Evolutionary conservation across 2,329 filamentous ascomycete genomes (phyloP), one percentile per base, ranked within the genome.

Genomic region (Davidsoniella virescens): DNA sequence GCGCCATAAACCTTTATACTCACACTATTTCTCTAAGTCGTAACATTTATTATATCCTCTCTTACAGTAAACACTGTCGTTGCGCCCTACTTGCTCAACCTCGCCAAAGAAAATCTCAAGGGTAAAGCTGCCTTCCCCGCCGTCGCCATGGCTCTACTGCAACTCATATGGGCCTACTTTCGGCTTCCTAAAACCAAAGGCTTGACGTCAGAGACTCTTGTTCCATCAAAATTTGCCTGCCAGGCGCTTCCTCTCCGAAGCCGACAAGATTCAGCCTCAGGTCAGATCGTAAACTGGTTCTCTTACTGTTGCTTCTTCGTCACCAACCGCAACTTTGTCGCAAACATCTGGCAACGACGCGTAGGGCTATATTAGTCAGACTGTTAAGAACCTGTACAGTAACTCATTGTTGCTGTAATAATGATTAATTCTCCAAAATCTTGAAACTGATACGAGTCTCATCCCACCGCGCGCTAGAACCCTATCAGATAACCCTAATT

Each of bases 21-120:
- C 64, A 69, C 53, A 69, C 67, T 0, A 61, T 70, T 16, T 66
- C 68, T 18, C 57, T 71, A 16, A 68, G 66, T 1, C 62, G 69
- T 44, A 67, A 65, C 54, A 49, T 60, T 0, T 61, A 64, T 33
- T 59, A 53, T 16, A 49, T 60, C 9, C 33, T 57, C 3, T 55
- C 58, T 3, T 3, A 63, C 64, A 2, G 37, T 60, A 36, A 62
- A 61, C 23, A 59, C 56, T 0, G 57, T 62, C 0, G 58, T 60
- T 0, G 62, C 60, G 1, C 63, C 62, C 0, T 63, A 63, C 33
- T 60, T 64, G 57, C 55, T 62, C 0, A 64, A 63, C 38, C 59
- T 61, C 0, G 59, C 59, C 1, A 60, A 63, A 42, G 60, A 58
- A 7, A 62, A 65, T 39, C 58, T 61, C 56, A 61, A 62, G n/a